A percentile compares a stretch with the other conserved stretches of the same genome.
Evolutionary conservation across 2,329 filamentous ascomycete species (phyloP).

Genomic region (Corinectria fuckeliana): DNA sequence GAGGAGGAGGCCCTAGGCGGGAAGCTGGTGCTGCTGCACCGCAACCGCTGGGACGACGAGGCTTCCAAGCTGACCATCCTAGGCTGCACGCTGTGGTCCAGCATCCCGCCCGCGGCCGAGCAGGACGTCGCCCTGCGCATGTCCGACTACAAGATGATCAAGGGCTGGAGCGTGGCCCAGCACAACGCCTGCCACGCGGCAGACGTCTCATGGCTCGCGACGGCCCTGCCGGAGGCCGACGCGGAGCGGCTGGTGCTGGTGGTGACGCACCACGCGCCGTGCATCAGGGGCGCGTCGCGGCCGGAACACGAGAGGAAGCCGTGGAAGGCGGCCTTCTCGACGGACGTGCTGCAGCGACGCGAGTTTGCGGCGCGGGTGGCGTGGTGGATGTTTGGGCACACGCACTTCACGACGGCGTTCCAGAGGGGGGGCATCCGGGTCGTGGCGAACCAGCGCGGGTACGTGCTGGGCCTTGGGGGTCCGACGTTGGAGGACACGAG

Average conservation of each 20-base stretch:
- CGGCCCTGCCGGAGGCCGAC: constrained; percentile 43
- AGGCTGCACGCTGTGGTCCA: constrained; percentile 65
- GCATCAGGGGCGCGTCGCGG: constrained; percentile 53
- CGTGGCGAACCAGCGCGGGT: constrained; percentile 55
- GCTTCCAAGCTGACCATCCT: constrained; percentile 56
- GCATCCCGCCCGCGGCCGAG: constrained; percentile 48
- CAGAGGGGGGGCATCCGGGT: constrained; percentile 43
- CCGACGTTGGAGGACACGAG: constrained; percentile 32
- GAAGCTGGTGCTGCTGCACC: constrained; percentile 53
- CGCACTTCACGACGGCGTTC: constrained; percentile 52
- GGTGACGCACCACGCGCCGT: constrained; percentile 64
- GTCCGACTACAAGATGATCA: constrained; percentile 62
- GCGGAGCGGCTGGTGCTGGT: constrained; percentile 49
- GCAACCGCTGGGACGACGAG: constrained; percentile 47
- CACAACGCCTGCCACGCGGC: constrained; percentile 56
- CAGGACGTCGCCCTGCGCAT: constrained; percentile 52
- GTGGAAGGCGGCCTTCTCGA: constrained; percentile 59
- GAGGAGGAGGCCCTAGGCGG: constrained; percentile 46
- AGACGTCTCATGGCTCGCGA: constrained; percentile 59
- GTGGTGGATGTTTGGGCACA: constrained; percentile 57
- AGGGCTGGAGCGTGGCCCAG: constrained; percentile 54
- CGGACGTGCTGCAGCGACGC: constrained; percentile 47
- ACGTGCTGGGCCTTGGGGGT: constrained; percentile 41
- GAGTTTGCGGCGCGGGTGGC: constrained; percentile 43
- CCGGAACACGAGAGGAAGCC: constrained; percentile 55